A percentile compares a stretch with the other conserved stretches of the same genome.
phyloP scores from a whole-genome alignment of 2,329 filamentous ascomycete species.

The Oidium heveae region DNA sequence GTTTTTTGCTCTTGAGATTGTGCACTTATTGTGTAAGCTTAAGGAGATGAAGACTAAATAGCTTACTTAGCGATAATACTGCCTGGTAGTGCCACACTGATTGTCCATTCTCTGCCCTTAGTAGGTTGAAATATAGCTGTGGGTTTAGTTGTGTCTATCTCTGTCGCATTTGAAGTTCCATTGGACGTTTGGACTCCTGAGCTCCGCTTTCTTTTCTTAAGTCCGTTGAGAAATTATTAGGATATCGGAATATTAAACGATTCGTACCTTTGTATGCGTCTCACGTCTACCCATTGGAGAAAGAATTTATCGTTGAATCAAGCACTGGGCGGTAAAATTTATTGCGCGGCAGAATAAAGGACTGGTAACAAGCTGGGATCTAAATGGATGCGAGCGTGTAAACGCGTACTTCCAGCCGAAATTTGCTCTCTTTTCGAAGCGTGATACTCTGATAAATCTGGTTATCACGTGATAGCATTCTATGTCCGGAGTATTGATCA shows the following conservation, averaged over 20 bases:
- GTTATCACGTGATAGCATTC: too few relatives aligned
- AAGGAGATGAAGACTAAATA: background rate
- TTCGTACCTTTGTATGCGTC: constrained; percentile 11
- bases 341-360: too few relatives aligned
- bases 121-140: constrained; percentile 41
- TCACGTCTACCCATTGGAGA: constrained; percentile 11
- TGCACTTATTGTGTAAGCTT: constrained; percentile 6
- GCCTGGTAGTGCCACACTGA: constrained; percentile 55
- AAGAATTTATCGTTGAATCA: too few relatives aligned
- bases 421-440: too few relatives aligned
- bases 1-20: constrained; percentile 39
- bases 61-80: constrained; percentile 50
- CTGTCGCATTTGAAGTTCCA: constrained; percentile 11
- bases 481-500: too few relatives aligned
- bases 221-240: background rate
- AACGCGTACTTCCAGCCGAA: too few relatives aligned
- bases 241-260: background rate
- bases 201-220: constrained; percentile 14
- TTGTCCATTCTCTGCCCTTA: constrained; percentile 39
- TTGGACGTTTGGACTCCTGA: constrained; percentile 9
- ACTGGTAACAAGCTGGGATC: too few relatives aligned
- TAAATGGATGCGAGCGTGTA: too few relatives aligned
- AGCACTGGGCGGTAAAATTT: too few relatives aligned
- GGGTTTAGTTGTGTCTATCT: constrained; percentile 31
- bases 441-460: too few relatives aligned